Evolutionary conservation across 345 rosid genomes (phyloP), one percentile per base, ranked within the genome.

Genomic region (Euphorbia peplus): DNA sequence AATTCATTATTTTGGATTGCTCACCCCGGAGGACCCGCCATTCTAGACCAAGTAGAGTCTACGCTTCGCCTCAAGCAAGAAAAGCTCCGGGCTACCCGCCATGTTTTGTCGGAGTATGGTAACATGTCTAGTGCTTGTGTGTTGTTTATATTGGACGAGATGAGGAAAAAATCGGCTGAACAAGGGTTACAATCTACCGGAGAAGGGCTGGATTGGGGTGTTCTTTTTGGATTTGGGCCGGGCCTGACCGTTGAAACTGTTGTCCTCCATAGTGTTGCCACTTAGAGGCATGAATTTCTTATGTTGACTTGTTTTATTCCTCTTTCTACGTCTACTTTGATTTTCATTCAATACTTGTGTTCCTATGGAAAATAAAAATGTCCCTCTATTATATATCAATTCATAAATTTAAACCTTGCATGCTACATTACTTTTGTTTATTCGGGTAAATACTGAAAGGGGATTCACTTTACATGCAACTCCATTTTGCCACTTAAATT

Each of bases 81-180:
- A 52, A 88, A 88, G 64, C 83, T 88, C 29, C 73, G 79, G n/a
- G 87, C 92, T 1, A 88, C 89, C 0, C 77, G 97, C 0, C 84
- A 87, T 8, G 85, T 88, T 30, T 73, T 90, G 35, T 74, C 90
- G 8, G 90, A 90, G 55, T 91, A 78, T 29, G 96, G 96, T 0
- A 90, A 90, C 82, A 85, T 90, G 96, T 85, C 93, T 0, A 88
- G 96, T 57, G 96, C 96, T 6, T 88, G 91, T 21, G 96, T 90
- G 5, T 51, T 90, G 56, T 90, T 90, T 47, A 86, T 90, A 6
- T 50, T 90, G 42, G 96, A 90, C 16, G 89, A 90, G 73, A 85
- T 88, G 95, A 82, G 95, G 75, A 87, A 69, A 79, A 87, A 78
- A 74, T 87, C 84, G 3, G 41, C 64, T 1, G 66, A 87, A 14